Conservation (phyloP, 495 filamentous ascomycete genomes). For the Trichocladium antarcticum region DNA sequence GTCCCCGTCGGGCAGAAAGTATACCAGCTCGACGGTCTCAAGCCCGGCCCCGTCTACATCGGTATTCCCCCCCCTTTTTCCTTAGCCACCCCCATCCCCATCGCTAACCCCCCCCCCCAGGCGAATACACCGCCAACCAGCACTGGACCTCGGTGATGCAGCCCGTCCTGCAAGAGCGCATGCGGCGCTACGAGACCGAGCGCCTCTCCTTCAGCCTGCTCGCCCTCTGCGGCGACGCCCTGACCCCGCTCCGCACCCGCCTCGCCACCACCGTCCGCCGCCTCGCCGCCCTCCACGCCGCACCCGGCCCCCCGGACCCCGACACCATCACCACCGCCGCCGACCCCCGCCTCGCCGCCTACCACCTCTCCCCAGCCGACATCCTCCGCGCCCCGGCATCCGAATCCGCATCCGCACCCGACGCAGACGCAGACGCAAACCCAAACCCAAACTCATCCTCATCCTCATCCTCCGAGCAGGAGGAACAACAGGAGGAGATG, state of each 20-base stretch:
- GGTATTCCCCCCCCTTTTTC: slow-evolving; percentile 36
- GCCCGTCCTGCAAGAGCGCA: slow-evolving; percentile 31
- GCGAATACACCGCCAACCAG: slow-evolving; percentile 8
- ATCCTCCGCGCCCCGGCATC: too few relatives aligned
- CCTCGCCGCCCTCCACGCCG: slow-evolving; percentile 24
- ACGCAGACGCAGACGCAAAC: background rate
- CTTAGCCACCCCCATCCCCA: background rate
- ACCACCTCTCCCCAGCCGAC: too few relatives aligned
- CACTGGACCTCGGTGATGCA: slow-evolving; percentile 34
- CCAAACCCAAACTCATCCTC: background rate
- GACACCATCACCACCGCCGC: slow-evolving; percentile 23
- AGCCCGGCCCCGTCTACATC: slow-evolving; percentile 58
- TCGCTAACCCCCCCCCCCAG: slow-evolving; percentile 11
- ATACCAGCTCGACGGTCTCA: slow-evolving; percentile 87
- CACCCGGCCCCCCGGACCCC: slow-evolving; percentile 19
- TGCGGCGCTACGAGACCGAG: slow-evolving; percentile 30
- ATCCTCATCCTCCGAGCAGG: background rate
- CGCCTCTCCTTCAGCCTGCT: slow-evolving; percentile 36
- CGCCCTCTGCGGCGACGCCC: slow-evolving; percentile 35
- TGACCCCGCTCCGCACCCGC: slow-evolving; percentile 16
- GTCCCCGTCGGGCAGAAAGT: slow-evolving; percentile 63
- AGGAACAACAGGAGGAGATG: too few relatives aligned
- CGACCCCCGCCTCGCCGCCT: slow-evolving; percentile 20
- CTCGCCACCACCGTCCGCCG: slow-evolving; percentile 29
- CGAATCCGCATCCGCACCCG: background rate